Conservation (phyloP, 1,284 basidiomycete genomes). For the Moesziomyces parantarcticus region DNA sequence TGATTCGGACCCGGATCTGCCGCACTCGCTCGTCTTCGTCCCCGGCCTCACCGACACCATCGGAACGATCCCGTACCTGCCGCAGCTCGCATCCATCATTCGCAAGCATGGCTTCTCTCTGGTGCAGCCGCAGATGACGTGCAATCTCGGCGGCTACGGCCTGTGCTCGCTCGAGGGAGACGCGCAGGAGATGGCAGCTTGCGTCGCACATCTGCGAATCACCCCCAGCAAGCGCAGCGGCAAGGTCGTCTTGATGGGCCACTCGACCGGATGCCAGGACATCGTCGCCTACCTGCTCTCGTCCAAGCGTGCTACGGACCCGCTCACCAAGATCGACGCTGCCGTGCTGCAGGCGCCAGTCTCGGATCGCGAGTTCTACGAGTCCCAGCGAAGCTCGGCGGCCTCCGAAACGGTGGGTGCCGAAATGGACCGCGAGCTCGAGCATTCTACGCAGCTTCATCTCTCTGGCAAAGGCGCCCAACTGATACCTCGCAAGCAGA, state of each 20-base stretch:
- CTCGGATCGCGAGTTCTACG: slow-evolving; percentile 60
- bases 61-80: slow-evolving; percentile 56
- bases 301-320: not conserved
- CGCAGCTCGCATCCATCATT: slow-evolving; percentile 29
- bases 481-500: slow-evolving; percentile 27
- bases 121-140: slow-evolving; percentile 55
- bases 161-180: slow-evolving; percentile 58
- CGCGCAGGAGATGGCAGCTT: slow-evolving; percentile 55
- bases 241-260: slow-evolving; percentile 61
- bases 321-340: slow-evolving; percentile 36
- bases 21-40: slow-evolving; percentile 55
- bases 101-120: slow-evolving; percentile 44
- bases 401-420: not conserved
- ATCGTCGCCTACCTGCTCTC: slow-evolving; percentile 50
- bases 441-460: slow-evolving; percentile 25
- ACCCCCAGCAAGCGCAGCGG: slow-evolving; percentile 19
- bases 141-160: slow-evolving; percentile 60
- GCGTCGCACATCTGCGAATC: slow-evolving; percentile 41
- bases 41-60: slow-evolving; percentile 61
- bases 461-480: slow-evolving; percentile 9
- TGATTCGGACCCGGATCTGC: slow-evolving; percentile 40
- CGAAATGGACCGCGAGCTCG: slow-evolving; percentile 24
- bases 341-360: slow-evolving; percentile 64
- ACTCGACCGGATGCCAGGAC: slow-evolving; percentile 65
- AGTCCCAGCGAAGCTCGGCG: slow-evolving; percentile 7